Conservation (phyloP, 345 rosid genomes). For the Adansonia digitata region DNA sequence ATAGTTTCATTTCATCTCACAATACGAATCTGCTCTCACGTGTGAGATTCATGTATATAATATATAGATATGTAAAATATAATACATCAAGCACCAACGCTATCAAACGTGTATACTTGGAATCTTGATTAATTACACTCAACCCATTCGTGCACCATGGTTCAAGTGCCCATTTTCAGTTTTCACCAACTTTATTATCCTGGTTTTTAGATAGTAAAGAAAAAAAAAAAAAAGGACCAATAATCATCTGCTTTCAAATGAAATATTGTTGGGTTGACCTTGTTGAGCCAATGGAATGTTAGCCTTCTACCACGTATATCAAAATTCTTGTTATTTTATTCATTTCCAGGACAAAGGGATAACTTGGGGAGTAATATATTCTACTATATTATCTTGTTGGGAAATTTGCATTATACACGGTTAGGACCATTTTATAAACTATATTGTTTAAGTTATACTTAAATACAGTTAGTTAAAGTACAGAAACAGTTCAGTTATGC, state of each 20-base stretch:
- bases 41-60: neutral
- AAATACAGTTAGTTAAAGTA: slow-evolving; percentile 14
- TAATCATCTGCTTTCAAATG: slow-evolving; percentile 6
- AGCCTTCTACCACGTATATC: neutral
- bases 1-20: neutral
- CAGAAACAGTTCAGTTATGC: slow-evolving; percentile 20
- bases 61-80: no score
- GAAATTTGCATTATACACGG: slow-evolving; percentile 21
- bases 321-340: neutral
- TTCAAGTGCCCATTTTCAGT: neutral
- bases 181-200: neutral
- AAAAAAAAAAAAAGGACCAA: neutral
- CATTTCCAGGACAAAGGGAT: slow-evolving; percentile 1
- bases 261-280: slow-evolving; percentile 18
- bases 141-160: neutral
- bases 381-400: slow-evolving; percentile 14
- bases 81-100: neutral
- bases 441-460: neutral
- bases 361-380: no score
- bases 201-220: neutral
- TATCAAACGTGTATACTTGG: slow-evolving; percentile 1
- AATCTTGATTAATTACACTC: neutral
- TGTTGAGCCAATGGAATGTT: neutral
- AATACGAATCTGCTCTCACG: neutral
- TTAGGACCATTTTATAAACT: slow-evolving; percentile 28